Conservation (phyloP, 169 alveolate species). For the Plasmodium vivax region DNA sequence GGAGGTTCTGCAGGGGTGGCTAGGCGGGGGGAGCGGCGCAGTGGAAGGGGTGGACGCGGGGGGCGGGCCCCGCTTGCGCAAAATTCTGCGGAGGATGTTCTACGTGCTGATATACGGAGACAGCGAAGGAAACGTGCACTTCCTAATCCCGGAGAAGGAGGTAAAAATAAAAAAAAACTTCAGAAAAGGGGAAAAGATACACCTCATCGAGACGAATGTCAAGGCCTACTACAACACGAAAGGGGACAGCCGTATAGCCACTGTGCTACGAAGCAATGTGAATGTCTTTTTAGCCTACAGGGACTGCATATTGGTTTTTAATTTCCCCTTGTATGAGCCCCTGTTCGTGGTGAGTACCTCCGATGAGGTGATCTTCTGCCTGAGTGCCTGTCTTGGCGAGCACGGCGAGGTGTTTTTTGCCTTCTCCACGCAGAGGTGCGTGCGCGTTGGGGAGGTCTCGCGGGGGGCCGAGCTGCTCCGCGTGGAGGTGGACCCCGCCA, state of each 20-base stretch:
- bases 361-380: constrained; percentile 19
- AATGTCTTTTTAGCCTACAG: constrained; percentile 28
- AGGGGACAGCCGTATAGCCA: constrained; percentile 1
- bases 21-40: background rate
- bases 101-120: constrained; percentile 67
- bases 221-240: constrained; percentile 46
- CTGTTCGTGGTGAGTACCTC: constrained; percentile 3
- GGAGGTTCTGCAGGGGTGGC: constrained; percentile 19
- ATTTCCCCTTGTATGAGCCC: constrained; percentile 32
- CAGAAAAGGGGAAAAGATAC: constrained; percentile 3
- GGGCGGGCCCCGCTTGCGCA: background rate
- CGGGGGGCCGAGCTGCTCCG: background rate
- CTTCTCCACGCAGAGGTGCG: constrained; percentile 48
- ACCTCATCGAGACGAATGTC: constrained; percentile 53
- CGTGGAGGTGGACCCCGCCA: background rate
- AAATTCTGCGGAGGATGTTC: constrained; percentile 12
- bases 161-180: constrained; percentile 61
- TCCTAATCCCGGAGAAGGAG: constrained; percentile 51
- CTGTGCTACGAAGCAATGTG: constrained; percentile 6
- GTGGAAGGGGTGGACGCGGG: background rate
- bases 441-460: constrained; percentile 22
- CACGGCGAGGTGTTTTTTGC: constrained; percentile 6
- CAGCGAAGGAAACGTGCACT: constrained; percentile 36
- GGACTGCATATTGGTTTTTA: constrained; percentile 22
- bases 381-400: constrained; percentile 1